Evolutionary conservation across 495 filamentous ascomycete species (phyloP).

Genomic region (Sabuloglossum arenarium): DNA sequence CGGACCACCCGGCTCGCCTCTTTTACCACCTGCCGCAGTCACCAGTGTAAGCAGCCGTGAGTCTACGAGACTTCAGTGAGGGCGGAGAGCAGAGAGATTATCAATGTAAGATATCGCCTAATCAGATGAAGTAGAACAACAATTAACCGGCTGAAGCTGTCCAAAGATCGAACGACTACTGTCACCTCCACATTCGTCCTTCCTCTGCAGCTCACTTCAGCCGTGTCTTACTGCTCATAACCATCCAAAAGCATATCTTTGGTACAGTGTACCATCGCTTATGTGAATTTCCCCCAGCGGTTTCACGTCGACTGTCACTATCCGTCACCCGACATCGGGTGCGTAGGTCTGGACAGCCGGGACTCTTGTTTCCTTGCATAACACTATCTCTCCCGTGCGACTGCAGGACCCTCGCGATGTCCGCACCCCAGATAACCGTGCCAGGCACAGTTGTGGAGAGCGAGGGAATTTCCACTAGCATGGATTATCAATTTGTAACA

Average conservation of each 20-base stretch:
- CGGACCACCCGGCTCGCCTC: no score
- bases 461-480: neutral
- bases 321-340: neutral
- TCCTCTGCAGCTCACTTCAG: neutral
- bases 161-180: neutral
- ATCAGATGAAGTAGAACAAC: neutral
- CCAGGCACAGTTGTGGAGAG: neutral
- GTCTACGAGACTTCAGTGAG: neutral
- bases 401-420: neutral
- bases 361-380: neutral
- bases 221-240: neutral
- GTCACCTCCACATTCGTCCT: neutral
- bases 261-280: neutral
- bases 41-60: neutral
- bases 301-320: neutral
- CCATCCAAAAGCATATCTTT: neutral
- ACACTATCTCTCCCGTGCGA: neutral
- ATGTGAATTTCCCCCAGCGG: neutral
- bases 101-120: neutral
- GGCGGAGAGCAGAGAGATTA: neutral
- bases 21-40: no score
- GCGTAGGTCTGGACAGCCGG: neutral
- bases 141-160: neutral
- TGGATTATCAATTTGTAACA: neutral
- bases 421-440: neutral